Conservation (phyloP, 192 early-diverging fungal genomes). For the Phycomyces blakesleeanus region DNA sequence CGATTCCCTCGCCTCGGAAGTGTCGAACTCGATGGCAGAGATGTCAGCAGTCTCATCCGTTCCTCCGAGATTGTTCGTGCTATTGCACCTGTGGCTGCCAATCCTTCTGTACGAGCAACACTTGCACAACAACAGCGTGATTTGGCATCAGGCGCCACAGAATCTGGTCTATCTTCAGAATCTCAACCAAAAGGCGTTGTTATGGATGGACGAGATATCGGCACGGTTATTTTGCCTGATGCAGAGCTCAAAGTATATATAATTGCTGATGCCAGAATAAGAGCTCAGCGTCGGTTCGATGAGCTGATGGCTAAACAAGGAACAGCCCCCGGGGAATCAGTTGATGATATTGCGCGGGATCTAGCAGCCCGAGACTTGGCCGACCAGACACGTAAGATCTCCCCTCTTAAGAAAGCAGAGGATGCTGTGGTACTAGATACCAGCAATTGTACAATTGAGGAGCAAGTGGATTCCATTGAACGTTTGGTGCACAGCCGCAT, state of each 20-base stretch:
- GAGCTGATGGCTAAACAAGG: slow-evolving; percentile 46
- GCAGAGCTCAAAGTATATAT: slow-evolving; percentile 79
- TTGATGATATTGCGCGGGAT: slow-evolving; percentile 56
- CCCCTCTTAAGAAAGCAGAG: slow-evolving; percentile 65
- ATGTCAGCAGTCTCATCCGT: slow-evolving; percentile 64
- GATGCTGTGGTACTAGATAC: slow-evolving; percentile 77
- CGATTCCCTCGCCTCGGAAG: slow-evolving; percentile 15
- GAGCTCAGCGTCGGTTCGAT: slow-evolving; percentile 65
- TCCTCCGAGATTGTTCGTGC: slow-evolving; percentile 49
- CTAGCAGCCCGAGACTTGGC: slow-evolving; percentile 62
- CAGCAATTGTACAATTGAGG: slow-evolving; percentile 59
- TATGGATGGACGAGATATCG: slow-evolving; percentile 85
- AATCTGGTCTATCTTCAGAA: too few relatives aligned
- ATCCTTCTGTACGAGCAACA: slow-evolving; percentile 47
- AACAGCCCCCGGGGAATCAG: slow-evolving; percentile 15
- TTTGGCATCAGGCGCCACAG: slow-evolving; percentile 38
- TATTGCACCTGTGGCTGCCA: slow-evolving; percentile 59
- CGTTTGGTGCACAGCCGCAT: slow-evolving; percentile 47
- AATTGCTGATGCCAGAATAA: slow-evolving; percentile 56
- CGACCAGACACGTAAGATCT: slow-evolving; percentile 60
- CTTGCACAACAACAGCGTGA: slow-evolving; percentile 52
- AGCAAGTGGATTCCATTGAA: slow-evolving; percentile 64
- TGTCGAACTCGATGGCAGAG: slow-evolving; percentile 48
- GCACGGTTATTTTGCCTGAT: slow-evolving; percentile 67
- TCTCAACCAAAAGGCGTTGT: slow-evolving; percentile 51